A percentile compares a stretch with the other conserved stretches of the same genome.
Evolutionary conservation across 139 green algal genomes (phyloP).

Genomic region (Zygnema cylindricum): DNA sequence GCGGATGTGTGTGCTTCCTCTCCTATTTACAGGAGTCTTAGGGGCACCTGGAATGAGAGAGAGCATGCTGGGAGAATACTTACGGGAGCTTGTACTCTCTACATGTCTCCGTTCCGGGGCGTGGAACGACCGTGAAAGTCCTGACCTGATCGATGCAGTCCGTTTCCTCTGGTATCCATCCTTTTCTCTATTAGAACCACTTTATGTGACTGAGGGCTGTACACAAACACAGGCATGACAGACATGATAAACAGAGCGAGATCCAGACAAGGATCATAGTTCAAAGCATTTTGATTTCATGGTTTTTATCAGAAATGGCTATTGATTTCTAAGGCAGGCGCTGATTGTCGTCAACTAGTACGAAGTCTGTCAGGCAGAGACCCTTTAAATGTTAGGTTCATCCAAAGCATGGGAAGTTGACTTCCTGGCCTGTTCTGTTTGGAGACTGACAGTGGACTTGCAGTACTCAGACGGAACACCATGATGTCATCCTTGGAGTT

Average conservation of each 20-base stretch:
- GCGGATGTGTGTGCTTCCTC: constrained; percentile 50
- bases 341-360: too few relatives aligned
- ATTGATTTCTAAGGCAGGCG: too few relatives aligned
- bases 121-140: constrained; percentile 37
- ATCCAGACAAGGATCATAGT: too few relatives aligned
- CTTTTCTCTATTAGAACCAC: too few relatives aligned
- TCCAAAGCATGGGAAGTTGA: too few relatives aligned
- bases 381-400: too few relatives aligned
- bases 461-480: constrained; percentile 49
- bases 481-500: constrained; percentile 41
- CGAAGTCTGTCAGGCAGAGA: too few relatives aligned
- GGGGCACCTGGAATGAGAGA: constrained; percentile 40
- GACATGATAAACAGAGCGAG: too few relatives aligned
- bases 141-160: constrained; percentile 49
- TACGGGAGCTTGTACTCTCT: constrained; percentile 47
- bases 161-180: constrained; percentile 49
- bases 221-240: too few relatives aligned
- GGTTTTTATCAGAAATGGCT: too few relatives aligned
- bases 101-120: constrained; percentile 27
- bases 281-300: too few relatives aligned
- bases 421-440: neutral
- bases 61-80: constrained; percentile 38
- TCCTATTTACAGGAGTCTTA: constrained; percentile 54
- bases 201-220: too few relatives aligned
- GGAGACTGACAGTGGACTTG: neutral